Base-by-base conservation (phyloP, 768 basidiomycete genomes). In the Pulveroboletus sp. region DNA sequence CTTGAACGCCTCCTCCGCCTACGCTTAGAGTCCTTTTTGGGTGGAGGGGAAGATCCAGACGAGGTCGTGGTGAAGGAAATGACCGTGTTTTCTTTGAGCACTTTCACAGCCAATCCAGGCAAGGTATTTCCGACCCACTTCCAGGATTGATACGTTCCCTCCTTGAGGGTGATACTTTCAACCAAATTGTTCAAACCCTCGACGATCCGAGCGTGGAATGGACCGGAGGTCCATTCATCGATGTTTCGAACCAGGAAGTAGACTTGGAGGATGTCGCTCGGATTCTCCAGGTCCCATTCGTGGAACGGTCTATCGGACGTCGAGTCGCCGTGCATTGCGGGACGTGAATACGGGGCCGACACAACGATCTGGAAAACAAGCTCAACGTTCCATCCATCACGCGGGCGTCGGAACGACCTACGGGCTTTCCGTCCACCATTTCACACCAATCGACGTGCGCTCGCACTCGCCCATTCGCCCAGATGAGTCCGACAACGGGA, bases 391-490 rank as follows among this genome's bases (percentile, higher is more conserved):
- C 14, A 40, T 30, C 35, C 20, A 42, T 27, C 27, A n/a, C n/a
- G n/a, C 38, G 27, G 12, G 34, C 14, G 12, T 29, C 26, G 7
- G 19, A 32, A 52, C 13, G 5, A 67, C 74, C 50, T 49, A 76
- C 76, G 4, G 63, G 70, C 36, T 58, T 63, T 26, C 53, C 63
- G 29, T 67, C 69, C 30, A 64, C 56, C 8, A 68, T 62, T 13
- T 58, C 58, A 29, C 75, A 78, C 80, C 80, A 81, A 57, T 82
- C 80, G 1, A 79, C 63, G 54, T 81, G 80, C 2, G 78, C 79
- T 26, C 77, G 68, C 30, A 81, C 79, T 10, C 57, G 71, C 16
- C 76, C 75, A 36, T 73, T 73, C 8, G 77, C 71, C 78, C 79
- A 81, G 14, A 81, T 72, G 6, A 82, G 61, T 6, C 80, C 80